These are phyloP conservation scores for Thalassiosira hispida DNA, from an alignment of 352 stramenopile genomes.

Conservation along the genomic window DNA sequence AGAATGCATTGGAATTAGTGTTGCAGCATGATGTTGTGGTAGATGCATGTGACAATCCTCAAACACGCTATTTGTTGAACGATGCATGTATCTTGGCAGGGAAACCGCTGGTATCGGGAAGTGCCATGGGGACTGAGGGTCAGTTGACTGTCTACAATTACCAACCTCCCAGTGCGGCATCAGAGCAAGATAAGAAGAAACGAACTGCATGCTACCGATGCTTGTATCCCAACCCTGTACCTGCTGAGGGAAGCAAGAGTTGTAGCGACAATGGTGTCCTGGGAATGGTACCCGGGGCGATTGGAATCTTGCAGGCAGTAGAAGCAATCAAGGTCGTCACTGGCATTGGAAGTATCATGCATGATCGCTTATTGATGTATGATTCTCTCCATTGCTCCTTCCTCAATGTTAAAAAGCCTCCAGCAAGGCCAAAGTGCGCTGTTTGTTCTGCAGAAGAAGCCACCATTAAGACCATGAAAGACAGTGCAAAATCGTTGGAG, in stretches of 20 bases:
- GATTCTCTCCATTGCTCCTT: constrained; percentile 80
- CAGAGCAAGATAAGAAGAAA: constrained; percentile 38
- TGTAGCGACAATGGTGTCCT: constrained; percentile 97
- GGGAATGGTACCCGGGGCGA: constrained; percentile 92
- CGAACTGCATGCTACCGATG: constrained; percentile 93
- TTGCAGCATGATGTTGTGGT: constrained; percentile 90
- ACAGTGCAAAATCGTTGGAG: constrained; percentile 65
- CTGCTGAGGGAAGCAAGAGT: constrained; percentile 80
- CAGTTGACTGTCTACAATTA: constrained; percentile 94
- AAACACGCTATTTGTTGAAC: constrained; percentile 95
- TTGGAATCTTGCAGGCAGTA: constrained; percentile 93
- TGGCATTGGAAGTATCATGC: constrained; percentile 70
- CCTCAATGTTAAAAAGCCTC: constrained; percentile 77
- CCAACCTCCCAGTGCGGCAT: constrained; percentile 6
- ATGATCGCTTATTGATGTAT: constrained; percentile 82
- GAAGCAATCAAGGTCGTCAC: constrained; percentile 92
- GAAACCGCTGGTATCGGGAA: constrained; percentile 93
- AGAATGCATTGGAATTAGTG: constrained; percentile 89
- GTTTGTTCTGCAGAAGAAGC: constrained; percentile 72
- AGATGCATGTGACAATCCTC: constrained; percentile 95
- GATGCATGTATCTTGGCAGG: constrained; percentile 89
- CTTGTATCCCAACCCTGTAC: constrained; percentile 90
- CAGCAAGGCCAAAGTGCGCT: constrained; percentile 70
- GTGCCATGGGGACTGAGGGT: constrained; percentile 94
- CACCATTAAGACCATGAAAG: constrained; percentile 79